Percentiles rank a stretch among this genome's conserved stretches.
Evolutionary conservation across 306 rosid genomes (phyloP).

Genomic region (Hylodesmum podocarpum): DNA sequence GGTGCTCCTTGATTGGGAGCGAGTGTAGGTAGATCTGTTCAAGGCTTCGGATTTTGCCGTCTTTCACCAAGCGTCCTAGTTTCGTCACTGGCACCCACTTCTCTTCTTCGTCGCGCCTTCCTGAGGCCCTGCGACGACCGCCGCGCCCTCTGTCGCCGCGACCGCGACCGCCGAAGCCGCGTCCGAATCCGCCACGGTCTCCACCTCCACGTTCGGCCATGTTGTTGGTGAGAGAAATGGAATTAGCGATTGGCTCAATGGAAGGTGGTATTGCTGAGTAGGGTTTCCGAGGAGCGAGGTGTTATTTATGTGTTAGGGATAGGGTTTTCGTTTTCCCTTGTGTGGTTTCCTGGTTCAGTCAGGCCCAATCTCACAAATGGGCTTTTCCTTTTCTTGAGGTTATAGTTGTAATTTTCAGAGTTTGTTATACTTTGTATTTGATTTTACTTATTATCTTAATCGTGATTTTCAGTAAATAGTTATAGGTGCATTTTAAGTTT

Average conservation of each 20-base stretch:
- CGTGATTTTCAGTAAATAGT: not conserved
- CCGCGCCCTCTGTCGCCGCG: constrained; percentile 35
- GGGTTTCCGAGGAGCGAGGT: not conserved
- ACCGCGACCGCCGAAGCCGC: constrained; percentile 25
- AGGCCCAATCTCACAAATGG: no score
- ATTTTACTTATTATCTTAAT: not conserved
- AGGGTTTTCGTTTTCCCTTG: not conserved
- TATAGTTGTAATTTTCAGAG: not conserved
- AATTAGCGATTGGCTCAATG: no score
- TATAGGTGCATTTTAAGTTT: not conserved
- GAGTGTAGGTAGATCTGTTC: constrained; percentile 42
- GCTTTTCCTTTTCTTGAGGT: no score
- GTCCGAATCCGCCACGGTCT: constrained; percentile 35
- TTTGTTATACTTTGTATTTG: not conserved
- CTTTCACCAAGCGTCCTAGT: constrained; percentile 38
- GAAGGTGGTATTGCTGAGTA: not conserved
- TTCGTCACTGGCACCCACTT: constrained; percentile 42
- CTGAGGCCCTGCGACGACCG: not conserved
- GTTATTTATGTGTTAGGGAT: not conserved
- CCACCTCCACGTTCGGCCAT: constrained; percentile 41
- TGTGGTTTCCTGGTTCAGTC: not conserved
- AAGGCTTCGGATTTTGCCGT: constrained; percentile 8
- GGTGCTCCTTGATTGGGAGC: constrained; percentile 42
- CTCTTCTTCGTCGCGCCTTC: constrained; percentile 35
- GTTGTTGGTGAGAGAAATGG: not conserved